Evolutionary conservation across 2,329 filamentous ascomycete genomes (phyloP).

Genomic region (Penicillium sp.): DNA sequence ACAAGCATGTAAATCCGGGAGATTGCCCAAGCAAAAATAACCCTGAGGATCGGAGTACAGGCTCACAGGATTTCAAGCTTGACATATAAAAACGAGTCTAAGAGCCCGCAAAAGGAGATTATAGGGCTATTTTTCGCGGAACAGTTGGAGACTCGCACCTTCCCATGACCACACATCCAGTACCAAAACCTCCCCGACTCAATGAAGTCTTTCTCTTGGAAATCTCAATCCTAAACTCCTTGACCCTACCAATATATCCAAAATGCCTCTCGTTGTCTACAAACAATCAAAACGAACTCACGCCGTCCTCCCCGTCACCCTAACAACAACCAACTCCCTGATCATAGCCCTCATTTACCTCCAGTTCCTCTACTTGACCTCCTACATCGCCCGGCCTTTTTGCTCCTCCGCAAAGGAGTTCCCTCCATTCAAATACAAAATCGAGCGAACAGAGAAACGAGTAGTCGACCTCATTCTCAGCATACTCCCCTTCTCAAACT

Average conservation of each 20-base stretch:
- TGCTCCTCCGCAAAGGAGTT: conserved; percentile 9
- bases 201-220: not conserved
- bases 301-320: conserved; percentile 14
- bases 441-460: conserved; percentile 23
- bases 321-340: conserved; percentile 17
- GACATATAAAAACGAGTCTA: too few relatives aligned
- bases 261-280: conserved; percentile 8
- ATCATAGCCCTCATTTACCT: conserved; percentile 23
- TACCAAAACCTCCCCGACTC: not conserved
- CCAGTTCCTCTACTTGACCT: conserved; percentile 26
- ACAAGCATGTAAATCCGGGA: too few relatives aligned
- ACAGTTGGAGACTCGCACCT: not conserved
- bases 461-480: conserved; percentile 22
- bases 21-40: too few relatives aligned
- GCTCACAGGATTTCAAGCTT: too few relatives aligned
- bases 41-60: too few relatives aligned
- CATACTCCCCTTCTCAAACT: conserved; percentile 17
- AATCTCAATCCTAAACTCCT: not conserved
- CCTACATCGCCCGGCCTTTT: conserved; percentile 15
- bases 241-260: not conserved
- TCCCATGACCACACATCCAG: not conserved
- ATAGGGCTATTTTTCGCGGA: not conserved
- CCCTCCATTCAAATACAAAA: conserved; percentile 15
- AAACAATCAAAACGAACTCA: conserved; percentile 1
- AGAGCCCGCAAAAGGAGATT: not conserved